phyloP scores from a whole-genome alignment of 495 filamentous ascomycete species.

The Penicillium daleae region DNA sequence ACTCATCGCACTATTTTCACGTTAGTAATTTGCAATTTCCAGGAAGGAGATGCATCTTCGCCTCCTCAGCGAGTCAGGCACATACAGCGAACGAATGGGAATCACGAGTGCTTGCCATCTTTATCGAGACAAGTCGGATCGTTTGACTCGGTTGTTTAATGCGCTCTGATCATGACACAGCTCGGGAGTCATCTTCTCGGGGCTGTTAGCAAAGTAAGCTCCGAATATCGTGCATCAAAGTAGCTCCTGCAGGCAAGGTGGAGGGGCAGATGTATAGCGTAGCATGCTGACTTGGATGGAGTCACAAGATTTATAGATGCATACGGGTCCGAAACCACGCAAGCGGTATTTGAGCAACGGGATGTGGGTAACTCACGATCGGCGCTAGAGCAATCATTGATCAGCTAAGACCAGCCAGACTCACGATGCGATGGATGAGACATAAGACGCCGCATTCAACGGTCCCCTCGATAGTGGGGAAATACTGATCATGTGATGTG shows the following conservation, averaged over 20 bases:
- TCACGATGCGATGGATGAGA: slow-evolving; percentile 30
- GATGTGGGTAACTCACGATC: slow-evolving; percentile 43
- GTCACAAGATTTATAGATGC: background rate
- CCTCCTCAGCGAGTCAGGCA: slow-evolving; percentile 10
- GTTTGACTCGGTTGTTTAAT: slow-evolving; percentile 34
- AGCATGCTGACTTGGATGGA: background rate
- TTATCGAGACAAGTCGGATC: slow-evolving; percentile 36
- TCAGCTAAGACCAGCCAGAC: slow-evolving; percentile 25
- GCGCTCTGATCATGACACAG: slow-evolving; percentile 41
- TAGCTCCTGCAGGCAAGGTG: background rate
- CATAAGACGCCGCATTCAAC: slow-evolving; percentile 26
- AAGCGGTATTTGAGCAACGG: slow-evolving; percentile 7
- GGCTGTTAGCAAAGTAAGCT: slow-evolving; percentile 25
- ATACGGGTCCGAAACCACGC: background rate
- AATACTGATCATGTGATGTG: slow-evolving; percentile 37
- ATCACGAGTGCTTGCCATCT: slow-evolving; percentile 53
- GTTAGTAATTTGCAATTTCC: slow-evolving; percentile 1
- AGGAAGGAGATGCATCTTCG: background rate
- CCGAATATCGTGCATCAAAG: background rate
- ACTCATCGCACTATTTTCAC: slow-evolving; percentile 50
- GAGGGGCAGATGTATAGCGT: slow-evolving; percentile 1
- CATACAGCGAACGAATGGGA: slow-evolving; percentile 54
- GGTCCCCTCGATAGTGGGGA: slow-evolving; percentile 41
- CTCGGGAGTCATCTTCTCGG: slow-evolving; percentile 45
- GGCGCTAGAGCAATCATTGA: slow-evolving; percentile 37